phyloP scores from a whole-genome alignment of 352 stramenopile genomes.

The Phytophthora lateralis region DNA sequence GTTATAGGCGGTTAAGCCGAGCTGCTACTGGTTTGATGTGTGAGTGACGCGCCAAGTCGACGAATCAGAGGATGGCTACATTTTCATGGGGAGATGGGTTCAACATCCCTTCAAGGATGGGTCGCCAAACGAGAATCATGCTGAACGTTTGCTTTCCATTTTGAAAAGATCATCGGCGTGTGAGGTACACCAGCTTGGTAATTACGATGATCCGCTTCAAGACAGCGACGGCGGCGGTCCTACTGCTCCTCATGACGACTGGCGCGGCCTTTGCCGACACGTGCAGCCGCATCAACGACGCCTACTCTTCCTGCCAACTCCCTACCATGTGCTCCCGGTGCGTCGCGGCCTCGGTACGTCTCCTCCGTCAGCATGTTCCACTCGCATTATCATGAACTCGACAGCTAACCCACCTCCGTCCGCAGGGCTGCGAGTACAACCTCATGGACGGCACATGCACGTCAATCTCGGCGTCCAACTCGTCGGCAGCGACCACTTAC shows the following conservation, averaged over 20 bases:
- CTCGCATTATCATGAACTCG: not conserved
- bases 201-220: conserved; percentile 27
- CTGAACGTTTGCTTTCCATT: conserved; percentile 14
- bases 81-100: conserved; percentile 24
- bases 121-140: not conserved
- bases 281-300: conserved; percentile 39
- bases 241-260: conserved; percentile 5
- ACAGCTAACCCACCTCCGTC: conserved; percentile 1
- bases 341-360: conserved; percentile 35
- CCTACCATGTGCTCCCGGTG: conserved; percentile 48
- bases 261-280: conserved; percentile 16
- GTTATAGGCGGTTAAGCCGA: not conserved
- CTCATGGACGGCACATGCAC: conserved; percentile 36
- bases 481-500: conserved; percentile 18
- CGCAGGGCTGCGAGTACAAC: conserved; percentile 45
- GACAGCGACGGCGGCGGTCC: not conserved
- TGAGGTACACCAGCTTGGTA: conserved; percentile 26
- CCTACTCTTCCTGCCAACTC: conserved; percentile 47
- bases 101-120: conserved; percentile 22
- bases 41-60: not conserved
- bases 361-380: no score
- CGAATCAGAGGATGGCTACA: conserved; percentile 2
- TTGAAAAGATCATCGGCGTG: conserved; percentile 18
- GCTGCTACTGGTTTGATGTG: not conserved
- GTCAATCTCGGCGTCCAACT: conserved; percentile 13